Percentiles rank a stretch among this genome's conserved stretches.
Conservation (phyloP, 768 basidiomycete species). For the Russula sp. region DNA sequence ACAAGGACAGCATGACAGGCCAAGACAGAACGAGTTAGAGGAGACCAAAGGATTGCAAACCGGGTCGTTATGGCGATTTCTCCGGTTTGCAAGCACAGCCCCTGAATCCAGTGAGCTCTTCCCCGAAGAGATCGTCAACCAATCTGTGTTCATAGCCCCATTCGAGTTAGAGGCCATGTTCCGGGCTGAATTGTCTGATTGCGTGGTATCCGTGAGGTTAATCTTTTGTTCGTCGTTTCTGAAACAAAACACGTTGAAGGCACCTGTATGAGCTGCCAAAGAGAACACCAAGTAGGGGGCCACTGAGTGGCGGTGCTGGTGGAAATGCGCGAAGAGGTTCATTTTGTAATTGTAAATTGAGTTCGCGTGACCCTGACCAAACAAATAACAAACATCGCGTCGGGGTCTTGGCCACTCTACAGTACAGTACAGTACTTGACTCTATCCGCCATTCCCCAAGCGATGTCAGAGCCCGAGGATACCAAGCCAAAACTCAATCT, state of each 20-base stretch:
- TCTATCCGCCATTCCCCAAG: not conserved
- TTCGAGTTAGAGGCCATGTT: no score
- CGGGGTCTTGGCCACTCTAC: not conserved
- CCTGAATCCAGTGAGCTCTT: no score
- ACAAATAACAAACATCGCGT: not conserved
- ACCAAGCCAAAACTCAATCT: conserved; percentile 22
- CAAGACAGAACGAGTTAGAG: not conserved
- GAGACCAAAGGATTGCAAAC: not conserved
- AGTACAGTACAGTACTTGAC: not conserved
- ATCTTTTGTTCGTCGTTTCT: no score
- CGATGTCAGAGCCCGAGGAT: conserved; percentile 21
- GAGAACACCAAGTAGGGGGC: not conserved
- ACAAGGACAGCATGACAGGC: not conserved
- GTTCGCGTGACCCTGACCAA: no score
- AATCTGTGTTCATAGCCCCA: not conserved
- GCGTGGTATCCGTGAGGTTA: no score
- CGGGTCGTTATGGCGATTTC: not conserved
- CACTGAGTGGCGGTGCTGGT: no score
- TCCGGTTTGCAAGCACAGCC: not conserved
- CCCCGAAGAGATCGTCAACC: not conserved
- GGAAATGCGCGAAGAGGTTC: no score
- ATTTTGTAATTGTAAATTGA: no score
- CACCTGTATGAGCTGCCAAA: not conserved
- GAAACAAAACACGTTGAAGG: no score
- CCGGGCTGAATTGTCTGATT: no score